Percentiles rank a stretch among this genome's conserved stretches.
These are phyloP conservation scores for Nemania abortiva DNA, from an alignment of 2,329 filamentous ascomycete genomes.

Conservation along the genomic window DNA sequence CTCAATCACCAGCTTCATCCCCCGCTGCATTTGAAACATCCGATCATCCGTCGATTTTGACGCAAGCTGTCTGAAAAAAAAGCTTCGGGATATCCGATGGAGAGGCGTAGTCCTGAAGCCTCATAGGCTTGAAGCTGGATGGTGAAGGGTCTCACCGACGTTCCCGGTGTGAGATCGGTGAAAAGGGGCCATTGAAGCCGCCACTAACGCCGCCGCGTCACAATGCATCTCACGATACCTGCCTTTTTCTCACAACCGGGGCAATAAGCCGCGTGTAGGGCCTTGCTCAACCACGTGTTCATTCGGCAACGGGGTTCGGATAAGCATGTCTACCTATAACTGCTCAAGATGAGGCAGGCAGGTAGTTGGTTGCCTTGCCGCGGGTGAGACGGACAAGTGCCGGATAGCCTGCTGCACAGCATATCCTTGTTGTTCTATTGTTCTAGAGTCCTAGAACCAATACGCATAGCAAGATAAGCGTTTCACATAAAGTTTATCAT, in stretches of 20 bases:
- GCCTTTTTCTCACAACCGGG: not conserved
- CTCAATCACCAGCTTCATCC: not conserved
- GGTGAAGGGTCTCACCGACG: not conserved
- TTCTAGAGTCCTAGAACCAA: not conserved
- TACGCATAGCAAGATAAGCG: conserved; percentile 9
- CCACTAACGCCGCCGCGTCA: not conserved
- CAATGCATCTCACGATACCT: not conserved
- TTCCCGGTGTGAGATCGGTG: not conserved
- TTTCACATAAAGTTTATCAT: conserved; percentile 22
- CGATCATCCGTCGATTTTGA: not conserved
- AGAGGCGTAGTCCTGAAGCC: not conserved
- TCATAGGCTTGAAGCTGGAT: not conserved
- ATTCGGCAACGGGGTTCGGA: no score
- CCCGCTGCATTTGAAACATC: not conserved
- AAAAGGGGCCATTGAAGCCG: not conserved
- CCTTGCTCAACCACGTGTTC: no score
- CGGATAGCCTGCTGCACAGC: conserved; percentile 9
- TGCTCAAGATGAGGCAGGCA: not conserved
- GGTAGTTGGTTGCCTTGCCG: not conserved
- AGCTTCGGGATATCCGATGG: not conserved
- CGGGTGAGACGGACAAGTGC: conserved; percentile 7
- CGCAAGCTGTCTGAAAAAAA: not conserved
- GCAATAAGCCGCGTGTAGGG: not conserved
- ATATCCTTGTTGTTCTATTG: not conserved
- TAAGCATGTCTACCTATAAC: not conserved